Base-by-base conservation (phyloP, 331 rosid species). In the Rosa hybrid region DNA sequence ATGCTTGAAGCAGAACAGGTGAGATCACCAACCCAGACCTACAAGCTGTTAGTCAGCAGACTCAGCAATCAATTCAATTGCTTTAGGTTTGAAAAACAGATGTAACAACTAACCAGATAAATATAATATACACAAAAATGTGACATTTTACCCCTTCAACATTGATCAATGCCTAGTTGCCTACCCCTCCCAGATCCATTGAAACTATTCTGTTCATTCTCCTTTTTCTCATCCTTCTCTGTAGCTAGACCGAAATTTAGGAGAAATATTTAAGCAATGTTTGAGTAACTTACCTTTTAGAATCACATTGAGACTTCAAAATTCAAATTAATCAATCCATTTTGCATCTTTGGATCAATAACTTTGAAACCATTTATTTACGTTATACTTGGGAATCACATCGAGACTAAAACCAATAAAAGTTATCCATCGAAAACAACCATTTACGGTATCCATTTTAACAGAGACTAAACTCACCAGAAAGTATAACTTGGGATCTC, bases 21-120 rank as follows among this genome's bases (percentile, higher is more conserved):
- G 41, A 63, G 42, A 27, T 27, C 8, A 63, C 39, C 42, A 25
- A 39, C 42, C 49, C 44, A 67, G 72, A 2, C 51, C 45, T 20
- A n/a, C 7, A 34, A 51, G 48, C 77, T 16, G 48, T 53, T 72
- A 34, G 77, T 74, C 67, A 53, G 44, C 44, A 48, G 12, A 9
- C 27, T 42, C 50, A 8, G 13, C 48, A 68, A 23, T 39, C 46
- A 68, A 7, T 16, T 1, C 23, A 25, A 50, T 27, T 3, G 44
- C 39, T 48, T 53, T 18, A 18, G 48, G 20, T 74, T 74, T 74
- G 77, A 53, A 74, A 11, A 23, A 74, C 77, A 53, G 77, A 74
- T 74, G 67, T 53, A 38, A 74, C 51, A 34, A 74, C 49, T 34
- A 53, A n/a, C 30, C 12, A 53, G 10, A 73, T 72, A 0, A 25